Conservation (phyloP, 2,329 filamentous ascomycete genomes). For the Xylariaceae sp. region DNA sequence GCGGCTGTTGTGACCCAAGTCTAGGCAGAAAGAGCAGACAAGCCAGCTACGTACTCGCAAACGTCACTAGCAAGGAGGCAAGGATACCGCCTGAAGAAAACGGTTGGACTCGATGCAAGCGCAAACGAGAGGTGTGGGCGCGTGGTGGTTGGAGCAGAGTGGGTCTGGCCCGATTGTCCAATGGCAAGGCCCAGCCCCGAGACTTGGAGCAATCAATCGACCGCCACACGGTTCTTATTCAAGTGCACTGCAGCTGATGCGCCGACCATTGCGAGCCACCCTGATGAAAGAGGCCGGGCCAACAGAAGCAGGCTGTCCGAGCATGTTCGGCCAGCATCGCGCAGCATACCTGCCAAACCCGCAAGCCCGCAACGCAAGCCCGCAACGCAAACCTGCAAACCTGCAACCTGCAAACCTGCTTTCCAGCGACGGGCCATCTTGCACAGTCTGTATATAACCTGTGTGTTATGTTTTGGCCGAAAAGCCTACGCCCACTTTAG, state of each 20-base stretch:
- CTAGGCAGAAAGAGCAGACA: background rate
- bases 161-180: conserved; percentile 10
- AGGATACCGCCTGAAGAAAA: conserved; percentile 1
- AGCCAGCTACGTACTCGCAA: background rate
- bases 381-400: too few species aligned
- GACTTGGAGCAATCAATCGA: conserved; percentile 10
- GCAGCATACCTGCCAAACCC: conserved; percentile 16
- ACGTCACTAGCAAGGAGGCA: background rate
- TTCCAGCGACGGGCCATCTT: background rate
- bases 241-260: background rate
- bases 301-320: conserved; percentile 5
- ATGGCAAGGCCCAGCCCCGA: conserved; percentile 1
- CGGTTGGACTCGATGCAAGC: conserved; percentile 16
- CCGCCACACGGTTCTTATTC: conserved; percentile 7
- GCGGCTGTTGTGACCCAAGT: background rate
- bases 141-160: conserved; percentile 2
- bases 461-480: background rate
- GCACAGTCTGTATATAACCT: background rate
- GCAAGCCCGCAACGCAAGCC: too few species aligned
- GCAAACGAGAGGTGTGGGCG: conserved; percentile 14
- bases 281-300: conserved; percentile 15
- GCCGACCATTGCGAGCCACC: conserved; percentile 6
- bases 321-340: conserved; percentile 14
- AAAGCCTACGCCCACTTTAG: too few species aligned
- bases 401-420: conserved; percentile 6